Conservation (phyloP, 2,329 filamentous ascomycete species). For the Hymenoscyphus infarciens region DNA sequence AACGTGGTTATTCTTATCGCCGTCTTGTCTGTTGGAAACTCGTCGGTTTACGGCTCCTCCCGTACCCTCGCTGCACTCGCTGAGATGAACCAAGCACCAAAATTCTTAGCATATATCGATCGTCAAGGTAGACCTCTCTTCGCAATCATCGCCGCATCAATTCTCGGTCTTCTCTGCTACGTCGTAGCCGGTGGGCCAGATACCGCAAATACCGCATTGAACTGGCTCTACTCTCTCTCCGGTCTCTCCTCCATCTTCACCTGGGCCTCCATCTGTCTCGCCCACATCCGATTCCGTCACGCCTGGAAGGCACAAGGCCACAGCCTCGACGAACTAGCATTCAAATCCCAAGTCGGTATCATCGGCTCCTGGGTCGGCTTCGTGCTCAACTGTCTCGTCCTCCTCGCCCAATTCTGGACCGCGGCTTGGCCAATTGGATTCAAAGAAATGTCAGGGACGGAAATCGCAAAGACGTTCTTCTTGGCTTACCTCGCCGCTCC, state of each 20-base stretch:
- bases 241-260: constrained; percentile 57
- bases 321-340: constrained; percentile 62
- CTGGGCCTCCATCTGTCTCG: constrained; percentile 62
- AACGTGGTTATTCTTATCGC: constrained; percentile 57
- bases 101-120: constrained; percentile 55
- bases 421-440: constrained; percentile 48
- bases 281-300: constrained; percentile 64
- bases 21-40: constrained; percentile 57
- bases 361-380: constrained; percentile 61
- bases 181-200: constrained; percentile 48
- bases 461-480: constrained; percentile 53
- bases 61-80: constrained; percentile 57
- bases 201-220: constrained; percentile 48
- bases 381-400: constrained; percentile 46
- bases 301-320: constrained; percentile 58
- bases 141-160: constrained; percentile 40
- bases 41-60: constrained; percentile 56
- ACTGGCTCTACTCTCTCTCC: constrained; percentile 62
- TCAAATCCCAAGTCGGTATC: constrained; percentile 56
- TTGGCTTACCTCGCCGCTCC: constrained; percentile 50
- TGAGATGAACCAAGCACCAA: constrained; percentile 56
- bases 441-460: constrained; percentile 18
- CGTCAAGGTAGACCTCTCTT: constrained; percentile 52
- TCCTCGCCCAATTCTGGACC: constrained; percentile 40
- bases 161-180: constrained; percentile 46